Base-by-base conservation (phyloP, 768 basidiomycete genomes). In the Chiua virens region DNA sequence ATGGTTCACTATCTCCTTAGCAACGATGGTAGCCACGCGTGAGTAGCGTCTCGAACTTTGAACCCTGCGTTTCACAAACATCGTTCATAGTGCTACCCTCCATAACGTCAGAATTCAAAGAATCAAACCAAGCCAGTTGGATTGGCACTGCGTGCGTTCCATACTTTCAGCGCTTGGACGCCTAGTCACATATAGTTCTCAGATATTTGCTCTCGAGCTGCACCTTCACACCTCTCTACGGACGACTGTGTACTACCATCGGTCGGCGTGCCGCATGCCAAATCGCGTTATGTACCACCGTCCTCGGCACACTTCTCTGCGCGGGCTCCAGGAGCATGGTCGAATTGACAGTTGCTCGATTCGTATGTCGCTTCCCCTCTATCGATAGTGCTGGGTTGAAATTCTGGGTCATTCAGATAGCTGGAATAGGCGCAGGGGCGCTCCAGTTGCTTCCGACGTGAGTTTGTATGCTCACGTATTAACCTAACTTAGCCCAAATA, bases 81-180 rank as follows among this genome's bases (percentile, higher is more conserved):
- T 30, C 2, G 1, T 42, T 22, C n/a, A 7, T 21, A 57, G 49
- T 50, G 8, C 23, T 60, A 5, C 58, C 54, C 15, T 42, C 54
- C 2, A 55, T 62, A 34, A 55, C 56, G 21, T 68, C 57, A 9
- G 53, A 63, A 28, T 62, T 62, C 46, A 52, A 57, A 10, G 55
- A 23, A 28, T 62, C 61, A 15, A 64, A 62, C 38, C 58, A 60
- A 49, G 58, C 61, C 14, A 62, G 61, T 14, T 62, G 61, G 61
- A 45, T 64, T 7, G 58, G 62, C 18, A 64, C 61, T 7, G 49
- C 62, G 62, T 62, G 45, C 27, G 49, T 53, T 44, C n/a, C 10
- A 23, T 11, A 1, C n/a, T 39, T 13, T 34, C 1, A 15, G 23
- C 14, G 3, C 10, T 35, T 17, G 5, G 22, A 20, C 3, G 5